Base-by-base conservation (phyloP, 768 basidiomycete genomes). In the Russula compacta region DNA sequence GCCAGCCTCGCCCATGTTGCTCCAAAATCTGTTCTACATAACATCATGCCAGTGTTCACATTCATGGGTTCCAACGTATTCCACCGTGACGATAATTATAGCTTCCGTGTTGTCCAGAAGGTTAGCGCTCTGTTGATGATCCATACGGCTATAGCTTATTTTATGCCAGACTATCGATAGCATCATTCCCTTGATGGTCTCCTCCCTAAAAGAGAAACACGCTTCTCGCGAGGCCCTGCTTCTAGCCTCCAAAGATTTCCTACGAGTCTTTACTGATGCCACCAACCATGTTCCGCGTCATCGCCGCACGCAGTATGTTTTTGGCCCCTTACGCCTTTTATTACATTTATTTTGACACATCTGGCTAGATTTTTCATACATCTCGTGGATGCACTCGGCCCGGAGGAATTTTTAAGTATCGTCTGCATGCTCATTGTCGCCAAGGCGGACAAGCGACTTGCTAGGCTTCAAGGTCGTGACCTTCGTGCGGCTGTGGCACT, bases 61-160 rank as follows among this genome's bases (percentile, higher is more conserved):
- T 98, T 98, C 75, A 98, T 98, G 92, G 95, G 97, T 19, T 92
- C 95, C n/a, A 95, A 92, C 64, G 86, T 98, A 17, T 91, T 98
- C 77, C 95, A 97, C 69, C 82, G 94, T 50, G 97, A 99, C 66
- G 97, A 99, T 70, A 83, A 88, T 0, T 95, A 95, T 73, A 95
- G 90, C 69, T 95, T 97, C 78, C 84, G 85, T 40, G 94, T 98
- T 9, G 91, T 98, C 2, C 94, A 98, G 71, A 89, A 89, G 79
- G 93, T 92, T 56, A 47, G 75, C 52, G 2, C 21, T 5, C 12
- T 21, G 21, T 29, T 24, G 12, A 53, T 14, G 7, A 47, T 15
- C 21, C 32, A 17, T 10, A 39, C 40, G 39, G 19, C 9, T 15
- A 21, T 33, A 36, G 19, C 56, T 61, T 53, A 35, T 19, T 4